Evolutionary conservation across 345 rosid genomes (phyloP), one percentile per base, ranked within the genome.

Genomic region (Hibiscus mutabilis): DNA sequence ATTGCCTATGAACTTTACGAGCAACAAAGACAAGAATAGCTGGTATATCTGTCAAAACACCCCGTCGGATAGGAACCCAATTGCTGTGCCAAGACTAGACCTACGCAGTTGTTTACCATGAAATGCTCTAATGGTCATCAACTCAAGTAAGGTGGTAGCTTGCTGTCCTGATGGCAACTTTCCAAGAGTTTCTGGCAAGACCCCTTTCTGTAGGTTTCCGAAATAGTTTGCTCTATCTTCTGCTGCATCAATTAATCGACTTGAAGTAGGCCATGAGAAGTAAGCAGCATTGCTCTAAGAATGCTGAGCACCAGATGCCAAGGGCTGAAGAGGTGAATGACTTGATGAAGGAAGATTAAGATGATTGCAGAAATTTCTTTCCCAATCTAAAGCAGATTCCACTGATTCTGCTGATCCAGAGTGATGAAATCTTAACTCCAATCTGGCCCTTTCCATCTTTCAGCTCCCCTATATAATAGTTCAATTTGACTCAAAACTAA

Each of bases 21-120:
- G 93, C 84, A 66, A 90, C 96, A 75, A 90, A 90, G 74, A 90
- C 96, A 42, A 88, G 91, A 74, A 90, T 90, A 16, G 96, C 96
- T 3, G 96, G 96, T 78, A 81, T 82, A 46, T 82, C 79, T 13
- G 96, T 90, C 67, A 90, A 77, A 25, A 85, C 89, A 70, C 96
- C 96, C 27, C 84, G 80, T 21, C 82, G 83, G 57, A 90, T 90
- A 18, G 82, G 63, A 88, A 90, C 19, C 96, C 96, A 77, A 90
- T 82, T 2, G 93, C 96, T 5, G 96, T 90, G 21, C 93, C 96
- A 27, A 90, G 91, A 78, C 96, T 88, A 61, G 79, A 90, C 35
- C 90, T 86, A 16, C 96, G 88, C 80, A 90, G 76, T 62, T 85
- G 85, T 81, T 90, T 90, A 84, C 93, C 85, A 70, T 90, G 93